These are phyloP conservation scores for Termitomyces sp. DNA, from an alignment of 768 basidiomycete genomes.

Conservation along the genomic window DNA sequence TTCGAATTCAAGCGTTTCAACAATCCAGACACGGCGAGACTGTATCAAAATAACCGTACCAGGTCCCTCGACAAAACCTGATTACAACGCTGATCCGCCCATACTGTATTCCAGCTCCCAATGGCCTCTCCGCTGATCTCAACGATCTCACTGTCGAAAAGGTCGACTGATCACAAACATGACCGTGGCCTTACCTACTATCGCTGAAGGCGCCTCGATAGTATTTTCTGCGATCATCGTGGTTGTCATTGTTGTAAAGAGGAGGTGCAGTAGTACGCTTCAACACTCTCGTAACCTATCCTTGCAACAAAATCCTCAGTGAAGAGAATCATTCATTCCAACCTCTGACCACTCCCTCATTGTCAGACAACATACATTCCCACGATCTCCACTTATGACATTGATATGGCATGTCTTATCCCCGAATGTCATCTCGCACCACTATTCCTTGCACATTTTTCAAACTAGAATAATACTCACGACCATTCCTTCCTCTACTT, in stretches of 20 bases:
- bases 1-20: too few species aligned
- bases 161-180: not conserved
- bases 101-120: not conserved
- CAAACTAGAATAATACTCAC: too few species aligned
- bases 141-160: not conserved
- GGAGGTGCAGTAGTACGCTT: not conserved
- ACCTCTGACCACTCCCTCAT: not conserved
- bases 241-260: not conserved
- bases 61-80: not conserved
- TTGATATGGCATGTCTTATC: too few species aligned
- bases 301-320: not conserved
- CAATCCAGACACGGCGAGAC: not conserved
- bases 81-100: not conserved
- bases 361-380: not conserved
- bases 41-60: conserved; percentile 3
- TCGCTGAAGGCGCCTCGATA: not conserved
- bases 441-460: too few species aligned
- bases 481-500: too few species aligned
- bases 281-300: not conserved
- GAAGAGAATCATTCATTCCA: not conserved
- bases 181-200: not conserved
- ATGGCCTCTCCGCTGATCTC: not conserved
- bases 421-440: too few species aligned
- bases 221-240: not conserved
- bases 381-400: not conserved